These are phyloP conservation scores for Berberis thunbergii DNA, from an alignment of 164 flowering plant genomes.

Conservation along the genomic window DNA sequence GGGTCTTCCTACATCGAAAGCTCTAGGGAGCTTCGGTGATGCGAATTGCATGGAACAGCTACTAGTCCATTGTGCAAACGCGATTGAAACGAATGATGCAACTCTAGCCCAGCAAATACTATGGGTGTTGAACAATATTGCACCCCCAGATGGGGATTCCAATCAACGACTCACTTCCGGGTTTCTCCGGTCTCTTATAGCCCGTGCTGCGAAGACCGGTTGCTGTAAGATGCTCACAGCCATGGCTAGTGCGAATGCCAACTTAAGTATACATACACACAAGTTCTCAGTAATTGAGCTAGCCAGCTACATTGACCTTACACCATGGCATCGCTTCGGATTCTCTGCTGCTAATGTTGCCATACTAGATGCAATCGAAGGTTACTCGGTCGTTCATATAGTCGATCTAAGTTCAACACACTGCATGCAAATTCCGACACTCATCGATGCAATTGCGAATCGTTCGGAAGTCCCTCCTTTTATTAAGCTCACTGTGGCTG, in stretches of 20 bases:
- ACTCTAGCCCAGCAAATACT: conserved; percentile 85
- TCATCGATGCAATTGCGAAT: conserved; percentile 63
- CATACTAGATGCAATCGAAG: conserved; percentile 57
- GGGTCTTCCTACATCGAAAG: conserved; percentile 38
- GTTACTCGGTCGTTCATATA: conserved; percentile 55
- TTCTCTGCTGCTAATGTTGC: conserved; percentile 91
- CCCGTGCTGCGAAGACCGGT: conserved; percentile 62
- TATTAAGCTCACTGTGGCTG: conserved; percentile 59
- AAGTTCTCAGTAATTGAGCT: conserved; percentile 67
- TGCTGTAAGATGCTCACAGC: conserved; percentile 53
- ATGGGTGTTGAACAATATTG: conserved; percentile 94
- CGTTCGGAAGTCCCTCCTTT: conserved; percentile 53
- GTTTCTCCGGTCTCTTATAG: conserved; percentile 77
- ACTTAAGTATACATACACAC: conserved; percentile 29
- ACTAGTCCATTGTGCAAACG: conserved; percentile 87
- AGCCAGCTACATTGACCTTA: conserved; percentile 71
- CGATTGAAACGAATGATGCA: conserved; percentile 79
- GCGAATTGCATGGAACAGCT: conserved; percentile 93
- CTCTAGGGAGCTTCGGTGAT: conserved; percentile 43
- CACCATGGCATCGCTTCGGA: conserved; percentile 96
- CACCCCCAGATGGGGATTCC: conserved; percentile 85
- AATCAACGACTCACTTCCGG: conserved; percentile 75
- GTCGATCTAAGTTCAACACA: conserved; percentile 77
- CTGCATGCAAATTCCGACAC: conserved; percentile 96
- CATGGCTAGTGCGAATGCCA: conserved; percentile 23